Evolutionary conservation across 495 filamentous ascomycete species (phyloP).

Genomic region (Aspergillus leporis): DNA sequence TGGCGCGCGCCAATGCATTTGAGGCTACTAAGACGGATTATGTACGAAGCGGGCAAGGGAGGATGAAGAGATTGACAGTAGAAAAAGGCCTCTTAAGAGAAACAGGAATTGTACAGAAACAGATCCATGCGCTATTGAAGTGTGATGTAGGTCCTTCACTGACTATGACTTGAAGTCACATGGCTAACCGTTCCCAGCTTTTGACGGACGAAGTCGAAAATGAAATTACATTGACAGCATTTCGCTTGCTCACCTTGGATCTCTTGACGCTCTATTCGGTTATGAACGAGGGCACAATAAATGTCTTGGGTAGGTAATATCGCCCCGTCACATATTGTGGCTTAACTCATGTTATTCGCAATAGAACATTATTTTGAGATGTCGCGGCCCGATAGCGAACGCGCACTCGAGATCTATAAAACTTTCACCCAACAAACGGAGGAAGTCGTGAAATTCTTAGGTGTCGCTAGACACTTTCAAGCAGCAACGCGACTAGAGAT

Average conservation of each 20-base stretch:
- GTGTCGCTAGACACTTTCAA: conserved; percentile 84
- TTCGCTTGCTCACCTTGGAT: conserved; percentile 87
- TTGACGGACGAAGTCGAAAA: conserved; percentile 90
- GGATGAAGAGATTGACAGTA: conserved; percentile 81
- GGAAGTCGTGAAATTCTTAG: conserved; percentile 85
- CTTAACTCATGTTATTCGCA: background rate
- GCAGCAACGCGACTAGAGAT: conserved; percentile 90
- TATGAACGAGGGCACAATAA: conserved; percentile 97
- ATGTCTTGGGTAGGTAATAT: conserved; percentile 76
- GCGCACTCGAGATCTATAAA: conserved; percentile 90
- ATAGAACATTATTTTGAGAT: conserved; percentile 97
- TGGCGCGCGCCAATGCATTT: conserved; percentile 78
- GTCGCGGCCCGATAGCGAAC: conserved; percentile 89
- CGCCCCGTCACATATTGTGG: background rate
- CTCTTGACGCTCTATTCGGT: conserved; percentile 89
- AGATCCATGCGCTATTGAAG: conserved; percentile 80
- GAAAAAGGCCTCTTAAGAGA: conserved; percentile 93
- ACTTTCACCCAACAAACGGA: conserved; percentile 92
- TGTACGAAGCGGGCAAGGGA: conserved; percentile 78
- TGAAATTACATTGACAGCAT: conserved; percentile 96
- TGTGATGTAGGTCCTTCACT: conserved; percentile 70
- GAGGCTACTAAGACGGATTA: conserved; percentile 84
- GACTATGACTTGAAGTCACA: background rate
- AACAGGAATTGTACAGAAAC: conserved; percentile 86
- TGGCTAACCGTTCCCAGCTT: conserved; percentile 58